Conservation (phyloP, 441 rosid genomes). For the Pelargonium australe region DNA sequence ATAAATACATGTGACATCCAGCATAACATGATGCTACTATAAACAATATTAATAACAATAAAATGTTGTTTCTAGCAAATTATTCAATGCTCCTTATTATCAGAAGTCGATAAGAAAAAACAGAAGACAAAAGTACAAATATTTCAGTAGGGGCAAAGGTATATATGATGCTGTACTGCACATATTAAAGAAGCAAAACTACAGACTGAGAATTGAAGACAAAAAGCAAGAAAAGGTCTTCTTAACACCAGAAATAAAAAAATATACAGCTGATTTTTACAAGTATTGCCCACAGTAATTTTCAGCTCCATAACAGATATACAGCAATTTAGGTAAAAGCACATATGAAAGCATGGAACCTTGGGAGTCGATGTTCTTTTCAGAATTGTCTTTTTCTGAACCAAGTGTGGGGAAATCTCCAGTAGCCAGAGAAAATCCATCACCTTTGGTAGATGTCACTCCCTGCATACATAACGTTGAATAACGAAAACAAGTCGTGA, state of each 20-base stretch:
- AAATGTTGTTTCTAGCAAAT: neutral
- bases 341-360: constrained; percentile 35
- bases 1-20: neutral
- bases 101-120: neutral
- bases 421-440: constrained; percentile 72
- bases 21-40: neutral
- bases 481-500: constrained; percentile 17
- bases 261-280: neutral
- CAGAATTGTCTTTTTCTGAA: constrained; percentile 60
- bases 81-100: neutral
- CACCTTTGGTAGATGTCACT: constrained; percentile 47
- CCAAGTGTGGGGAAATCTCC: constrained; percentile 98
- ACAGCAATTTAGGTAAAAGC: neutral
- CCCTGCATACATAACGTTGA: constrained; percentile 46
- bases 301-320: neutral
- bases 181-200: neutral
- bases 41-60: neutral
- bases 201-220: neutral
- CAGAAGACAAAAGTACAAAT: neutral
- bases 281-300: neutral
- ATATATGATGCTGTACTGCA: neutral
- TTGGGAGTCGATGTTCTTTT: constrained; percentile 47
- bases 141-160: neutral
- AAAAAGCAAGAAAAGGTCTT: neutral
- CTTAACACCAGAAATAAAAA: neutral